Conservation (phyloP, 805 yeast species). For the Candida berthetii region DNA sequence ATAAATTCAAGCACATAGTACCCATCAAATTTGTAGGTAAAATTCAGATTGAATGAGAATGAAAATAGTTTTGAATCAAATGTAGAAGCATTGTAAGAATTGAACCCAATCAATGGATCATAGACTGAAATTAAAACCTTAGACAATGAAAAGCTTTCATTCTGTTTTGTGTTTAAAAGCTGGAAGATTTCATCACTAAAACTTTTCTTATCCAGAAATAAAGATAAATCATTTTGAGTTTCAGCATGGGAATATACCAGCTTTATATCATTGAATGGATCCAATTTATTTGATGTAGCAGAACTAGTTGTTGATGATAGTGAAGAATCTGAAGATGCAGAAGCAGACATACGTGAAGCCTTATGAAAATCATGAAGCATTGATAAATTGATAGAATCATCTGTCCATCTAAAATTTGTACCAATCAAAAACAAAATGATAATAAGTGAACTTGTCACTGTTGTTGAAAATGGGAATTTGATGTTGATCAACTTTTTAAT, state of each 20-base stretch:
- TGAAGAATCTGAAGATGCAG: neutral
- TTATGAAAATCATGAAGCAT: neutral
- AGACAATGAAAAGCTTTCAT: slow-evolving; percentile 5
- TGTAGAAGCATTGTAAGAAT: neutral
- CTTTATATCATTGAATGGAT: neutral
- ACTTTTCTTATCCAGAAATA: slow-evolving; percentile 11
- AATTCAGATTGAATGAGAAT: slow-evolving; percentile 9
- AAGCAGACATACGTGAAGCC: too few relatives aligned
- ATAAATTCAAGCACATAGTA: slow-evolving; percentile 52
- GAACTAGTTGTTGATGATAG: neutral
- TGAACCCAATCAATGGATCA: slow-evolving; percentile 20
- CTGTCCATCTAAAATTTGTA: slow-evolving; percentile 28
- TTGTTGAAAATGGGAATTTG: slow-evolving; percentile 30
- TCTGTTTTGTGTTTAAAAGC: slow-evolving; percentile 3
- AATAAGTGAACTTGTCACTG: slow-evolving; percentile 23
- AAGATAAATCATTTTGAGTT: slow-evolving; percentile 3
- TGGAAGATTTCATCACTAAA: slow-evolving; percentile 13
- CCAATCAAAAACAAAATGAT: slow-evolving; percentile 21
- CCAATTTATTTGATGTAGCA: neutral
- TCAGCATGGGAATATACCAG: neutral
- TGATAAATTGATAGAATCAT: slow-evolving; percentile 8
- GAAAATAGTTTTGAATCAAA: neutral
- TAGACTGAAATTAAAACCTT: slow-evolving; percentile 15
- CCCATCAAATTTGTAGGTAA: slow-evolving; percentile 38
- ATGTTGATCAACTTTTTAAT: slow-evolving; percentile 11